These are phyloP conservation scores for Pelargonium citronellum DNA, from an alignment of 441 rosid genomes.

Conservation along the genomic window DNA sequence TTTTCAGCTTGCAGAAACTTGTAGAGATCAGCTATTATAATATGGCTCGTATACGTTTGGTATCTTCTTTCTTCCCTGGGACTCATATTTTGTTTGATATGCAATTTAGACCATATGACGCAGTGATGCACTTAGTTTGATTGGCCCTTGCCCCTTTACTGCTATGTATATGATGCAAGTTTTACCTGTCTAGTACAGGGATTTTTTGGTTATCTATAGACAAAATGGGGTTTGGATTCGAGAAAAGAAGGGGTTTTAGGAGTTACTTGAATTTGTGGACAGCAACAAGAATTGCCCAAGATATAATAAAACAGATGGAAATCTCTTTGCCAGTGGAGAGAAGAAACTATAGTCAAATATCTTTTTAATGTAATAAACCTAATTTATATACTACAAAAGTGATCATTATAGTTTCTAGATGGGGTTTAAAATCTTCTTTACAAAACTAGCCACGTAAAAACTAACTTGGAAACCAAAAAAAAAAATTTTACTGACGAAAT, in stretches of 20 bases:
- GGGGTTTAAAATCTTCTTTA: no score
- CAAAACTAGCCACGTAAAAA: no score
- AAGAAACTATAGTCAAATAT: not conserved
- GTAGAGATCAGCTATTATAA: conserved; percentile 99
- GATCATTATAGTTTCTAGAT: not conserved
- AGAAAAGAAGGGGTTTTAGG: no score
- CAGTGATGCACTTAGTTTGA: conserved; percentile 8
- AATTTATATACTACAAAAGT: not conserved
- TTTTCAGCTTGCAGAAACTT: conserved; percentile 97
- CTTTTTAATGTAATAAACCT: not conserved
- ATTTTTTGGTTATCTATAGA: no score
- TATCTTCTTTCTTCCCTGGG: conserved; percentile 33
- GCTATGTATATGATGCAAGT: conserved; percentile 3
- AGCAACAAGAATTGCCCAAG: not conserved
- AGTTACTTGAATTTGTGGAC: not conserved
- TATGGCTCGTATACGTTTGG: conserved; percentile 98
- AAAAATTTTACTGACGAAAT: no score
- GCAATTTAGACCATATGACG: conserved; percentile 2
- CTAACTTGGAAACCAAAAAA: no score
- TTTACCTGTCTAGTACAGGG: not conserved
- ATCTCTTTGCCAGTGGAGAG: not conserved
- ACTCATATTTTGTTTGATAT: not conserved
- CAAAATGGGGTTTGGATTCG: no score
- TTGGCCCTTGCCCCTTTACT: conserved; percentile 15
- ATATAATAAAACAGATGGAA: not conserved